phyloP scores from a whole-genome alignment of 2,329 filamentous ascomycete genomes.

The Xylariaceae sp. region DNA sequence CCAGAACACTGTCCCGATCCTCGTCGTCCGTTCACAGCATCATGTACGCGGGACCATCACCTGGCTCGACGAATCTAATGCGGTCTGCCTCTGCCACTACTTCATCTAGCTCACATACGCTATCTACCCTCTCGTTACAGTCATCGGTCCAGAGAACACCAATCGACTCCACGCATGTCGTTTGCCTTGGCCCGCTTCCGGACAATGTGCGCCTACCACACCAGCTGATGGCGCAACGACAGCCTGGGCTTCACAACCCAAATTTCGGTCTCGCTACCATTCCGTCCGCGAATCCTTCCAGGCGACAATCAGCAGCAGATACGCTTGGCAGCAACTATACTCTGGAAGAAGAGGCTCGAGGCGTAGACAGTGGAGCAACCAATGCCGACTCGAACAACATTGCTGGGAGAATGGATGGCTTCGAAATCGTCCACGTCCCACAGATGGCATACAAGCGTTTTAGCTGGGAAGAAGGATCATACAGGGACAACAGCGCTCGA shows the following conservation, averaged over 20 bases:
- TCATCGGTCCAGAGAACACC: conserved; percentile 42
- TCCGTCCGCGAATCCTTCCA: conserved; percentile 21
- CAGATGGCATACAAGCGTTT: conserved; percentile 30
- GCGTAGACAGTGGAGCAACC: conserved; percentile 13
- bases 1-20: conserved; percentile 26
- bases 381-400: conserved; percentile 6
- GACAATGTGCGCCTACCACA: conserved; percentile 41
- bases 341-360: conserved; percentile 45
- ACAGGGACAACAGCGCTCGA: neutral
- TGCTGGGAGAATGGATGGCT: conserved; percentile 27
- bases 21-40: conserved; percentile 24
- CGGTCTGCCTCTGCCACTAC: conserved; percentile 28
- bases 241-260: conserved; percentile 23
- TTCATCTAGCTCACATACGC: conserved; percentile 18
- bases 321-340: conserved; percentile 57
- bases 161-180: conserved; percentile 49
- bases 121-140: conserved; percentile 22
- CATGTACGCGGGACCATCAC: conserved; percentile 20
- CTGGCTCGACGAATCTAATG: conserved; percentile 20
- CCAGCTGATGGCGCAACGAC: conserved; percentile 22
- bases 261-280: conserved; percentile 26
- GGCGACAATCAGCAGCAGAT: conserved; percentile 32
- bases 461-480: conserved; percentile 30
- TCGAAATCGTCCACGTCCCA: conserved; percentile 31
- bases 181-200: conserved; percentile 54